phyloP scores from a whole-genome alignment of 345 rosid genomes.

The Noccaea caerulescens region DNA sequence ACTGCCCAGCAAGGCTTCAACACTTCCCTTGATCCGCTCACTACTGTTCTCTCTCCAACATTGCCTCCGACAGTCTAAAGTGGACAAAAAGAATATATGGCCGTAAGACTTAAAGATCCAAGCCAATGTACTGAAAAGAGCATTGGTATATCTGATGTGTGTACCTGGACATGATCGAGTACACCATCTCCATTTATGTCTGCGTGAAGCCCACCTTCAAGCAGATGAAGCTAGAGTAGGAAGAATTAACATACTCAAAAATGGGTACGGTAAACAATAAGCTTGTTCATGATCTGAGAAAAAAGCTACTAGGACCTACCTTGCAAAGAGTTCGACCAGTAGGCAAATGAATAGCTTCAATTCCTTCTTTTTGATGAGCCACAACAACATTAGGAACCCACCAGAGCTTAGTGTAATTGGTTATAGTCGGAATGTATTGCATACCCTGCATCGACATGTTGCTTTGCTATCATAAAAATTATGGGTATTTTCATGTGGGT shows the following conservation, averaged over 20 bases:
- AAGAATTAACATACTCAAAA: not conserved
- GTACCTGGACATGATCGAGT: conserved; percentile 98
- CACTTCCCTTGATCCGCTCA: conserved; percentile 82
- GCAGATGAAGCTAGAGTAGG: conserved; percentile 78
- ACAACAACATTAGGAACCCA: conserved; percentile 99
- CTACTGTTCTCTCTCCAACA: conserved; percentile 80
- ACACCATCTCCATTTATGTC: conserved; percentile 99
- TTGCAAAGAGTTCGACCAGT: conserved; percentile 93
- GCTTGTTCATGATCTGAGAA: conserved; percentile 11
- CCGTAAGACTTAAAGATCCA: conserved; percentile 7
- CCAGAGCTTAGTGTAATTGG: conserved; percentile 93
- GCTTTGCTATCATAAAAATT: conserved; percentile 16
- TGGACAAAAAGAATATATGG: conserved; percentile 32
- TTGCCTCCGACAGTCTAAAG: conserved; percentile 93
- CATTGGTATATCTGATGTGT: conserved; percentile 3
- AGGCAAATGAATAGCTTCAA: conserved; percentile 94
- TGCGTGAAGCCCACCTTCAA: conserved; percentile 99
- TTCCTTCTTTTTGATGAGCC: conserved; percentile 96
- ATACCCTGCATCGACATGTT: conserved; percentile 58
- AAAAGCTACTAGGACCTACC: conserved; percentile 47
- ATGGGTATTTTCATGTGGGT: not conserved
- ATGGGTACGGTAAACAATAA: conserved; percentile 7
- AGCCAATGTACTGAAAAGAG: not conserved
- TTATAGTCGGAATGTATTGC: conserved; percentile 83
- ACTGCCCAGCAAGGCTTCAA: conserved; percentile 93